A percentile compares a stretch with the other conserved stretches of the same genome.
Evolutionary conservation across 139 green algal species (phyloP).

Genomic region (Monoraphidium neglectum): DNA sequence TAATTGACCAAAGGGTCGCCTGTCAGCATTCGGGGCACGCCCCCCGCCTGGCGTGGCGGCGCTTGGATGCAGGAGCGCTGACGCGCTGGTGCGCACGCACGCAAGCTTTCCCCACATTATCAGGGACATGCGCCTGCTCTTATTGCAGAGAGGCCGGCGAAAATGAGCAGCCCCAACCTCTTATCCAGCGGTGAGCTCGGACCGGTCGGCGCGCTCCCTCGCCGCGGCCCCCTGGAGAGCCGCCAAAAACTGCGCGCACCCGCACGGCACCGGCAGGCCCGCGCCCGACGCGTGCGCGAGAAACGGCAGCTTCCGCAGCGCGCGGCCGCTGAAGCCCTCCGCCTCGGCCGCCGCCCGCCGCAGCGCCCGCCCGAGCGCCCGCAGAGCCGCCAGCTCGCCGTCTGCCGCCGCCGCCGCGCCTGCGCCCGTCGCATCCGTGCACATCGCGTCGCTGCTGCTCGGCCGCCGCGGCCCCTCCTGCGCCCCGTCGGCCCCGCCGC

Average conservation of each 20-base stretch:
- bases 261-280: not conserved
- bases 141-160: no score
- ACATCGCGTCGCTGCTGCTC: not conserved
- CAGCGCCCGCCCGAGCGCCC: slow-evolving; percentile 37
- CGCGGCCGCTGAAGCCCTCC: slow-evolving; percentile 72
- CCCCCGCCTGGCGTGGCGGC: no score
- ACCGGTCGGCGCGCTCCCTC: slow-evolving; percentile 6
- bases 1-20: no score
- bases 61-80: no score
- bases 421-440: not conserved
- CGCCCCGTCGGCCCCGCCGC: not conserved
- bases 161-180: not conserved
- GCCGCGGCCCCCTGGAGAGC: slow-evolving; percentile 21
- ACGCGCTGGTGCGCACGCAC: no score
- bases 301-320: slow-evolving; percentile 83
- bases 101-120: no score
- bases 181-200: not conserved
- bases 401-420: not conserved
- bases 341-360: slow-evolving; percentile 41
- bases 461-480: slow-evolving; percentile 5
- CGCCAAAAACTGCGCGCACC: slow-evolving; percentile 17
- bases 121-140: no score
- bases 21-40: no score
- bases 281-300: slow-evolving; percentile 62
- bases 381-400: not conserved